A percentile compares a stretch with the other conserved stretches of the same genome.
Conservation (phyloP, 495 filamentous ascomycete species). For the Gamarada debralockiae region DNA sequence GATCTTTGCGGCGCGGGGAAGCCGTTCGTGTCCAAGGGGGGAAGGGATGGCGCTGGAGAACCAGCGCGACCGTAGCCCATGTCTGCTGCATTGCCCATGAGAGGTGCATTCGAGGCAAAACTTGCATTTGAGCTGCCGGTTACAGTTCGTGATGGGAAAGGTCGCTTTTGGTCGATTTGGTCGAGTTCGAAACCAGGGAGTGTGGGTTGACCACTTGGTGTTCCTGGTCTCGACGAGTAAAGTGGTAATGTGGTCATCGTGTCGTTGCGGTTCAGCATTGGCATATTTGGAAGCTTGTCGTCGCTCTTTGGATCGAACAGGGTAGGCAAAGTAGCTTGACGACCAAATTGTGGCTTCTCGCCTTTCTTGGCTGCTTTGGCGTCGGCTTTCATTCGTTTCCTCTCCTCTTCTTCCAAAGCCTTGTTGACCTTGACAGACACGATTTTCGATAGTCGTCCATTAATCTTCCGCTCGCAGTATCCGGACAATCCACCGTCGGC, state of each 20-base stretch:
- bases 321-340: slow-evolving; percentile 66
- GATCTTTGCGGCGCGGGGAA: slow-evolving; percentile 29
- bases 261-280: slow-evolving; percentile 58
- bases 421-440: slow-evolving; percentile 80
- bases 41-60: slow-evolving; percentile 39
- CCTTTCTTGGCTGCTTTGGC: slow-evolving; percentile 53
- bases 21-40: slow-evolving; percentile 30
- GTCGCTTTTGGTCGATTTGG: slow-evolving; percentile 40
- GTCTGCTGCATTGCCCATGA: slow-evolving; percentile 52
- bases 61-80: slow-evolving; percentile 54
- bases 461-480: slow-evolving; percentile 89
- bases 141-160: slow-evolving; percentile 32
- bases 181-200: slow-evolving; percentile 43
- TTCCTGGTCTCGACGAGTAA: slow-evolving; percentile 54
- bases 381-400: slow-evolving; percentile 51
- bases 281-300: slow-evolving; percentile 56
- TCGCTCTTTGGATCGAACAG: slow-evolving; percentile 44
- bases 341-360: slow-evolving; percentile 42
- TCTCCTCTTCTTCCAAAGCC: slow-evolving; percentile 71
- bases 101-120: slow-evolving; percentile 53
- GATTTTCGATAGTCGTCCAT: slow-evolving; percentile 73
- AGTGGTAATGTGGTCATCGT: slow-evolving; percentile 63
- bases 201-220: slow-evolving; percentile 27
- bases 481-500: slow-evolving; percentile 72
- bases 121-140: slow-evolving; percentile 32